Base-by-base conservation (phyloP, 768 basidiomycete genomes). In the Pisolithus sp. region DNA sequence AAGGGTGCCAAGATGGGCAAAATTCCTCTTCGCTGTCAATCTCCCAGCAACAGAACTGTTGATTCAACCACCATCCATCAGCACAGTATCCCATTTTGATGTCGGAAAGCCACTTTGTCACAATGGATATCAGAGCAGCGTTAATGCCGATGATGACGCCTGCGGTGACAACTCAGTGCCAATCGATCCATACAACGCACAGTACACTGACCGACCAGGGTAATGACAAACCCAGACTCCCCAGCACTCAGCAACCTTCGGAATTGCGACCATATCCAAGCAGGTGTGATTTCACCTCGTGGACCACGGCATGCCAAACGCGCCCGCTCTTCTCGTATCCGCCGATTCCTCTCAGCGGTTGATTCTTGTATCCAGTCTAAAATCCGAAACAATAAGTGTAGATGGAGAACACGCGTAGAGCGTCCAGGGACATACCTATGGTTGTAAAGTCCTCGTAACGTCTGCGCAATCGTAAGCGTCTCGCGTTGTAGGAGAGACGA, bases 11-110 rank as follows among this genome's bases (percentile, higher is more conserved):
- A 42, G 90, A 93, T 4, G 87, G 78, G 66, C 96, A 99, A 13
- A 80, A 84, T 50, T 83, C 86, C 57, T 85, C 88, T 42, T 85
- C 85, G 6, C 75, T 78, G 56, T 93, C 91, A 50, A 97, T 84
- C 64, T 97, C 96, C 86, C 94, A 93, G 65, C 96, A 99, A 70
- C 96, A 99, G 67, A 97, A 97, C 62, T 96, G 90, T 61, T 93
- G 85, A 68, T 94, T 96, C 50, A 99, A 68, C 95, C 96, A 99
- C 96, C 96, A 99, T 1, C 91, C 94, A 58, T 93, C 91, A 4
- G 82, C 77, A 70, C 96, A 99, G 63, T 97, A 96, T 1, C 96
- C 96, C 74, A 94, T 88, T 73, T 97, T 98, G 57, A 98, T 83
- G 68, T 98, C 95, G 2, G 93, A 93, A 21, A 99, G 79, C 96